These are phyloP conservation scores for Septoria petroselini DNA, from an alignment of 2,329 filamentous ascomycete species.

Conservation along the genomic window DNA sequence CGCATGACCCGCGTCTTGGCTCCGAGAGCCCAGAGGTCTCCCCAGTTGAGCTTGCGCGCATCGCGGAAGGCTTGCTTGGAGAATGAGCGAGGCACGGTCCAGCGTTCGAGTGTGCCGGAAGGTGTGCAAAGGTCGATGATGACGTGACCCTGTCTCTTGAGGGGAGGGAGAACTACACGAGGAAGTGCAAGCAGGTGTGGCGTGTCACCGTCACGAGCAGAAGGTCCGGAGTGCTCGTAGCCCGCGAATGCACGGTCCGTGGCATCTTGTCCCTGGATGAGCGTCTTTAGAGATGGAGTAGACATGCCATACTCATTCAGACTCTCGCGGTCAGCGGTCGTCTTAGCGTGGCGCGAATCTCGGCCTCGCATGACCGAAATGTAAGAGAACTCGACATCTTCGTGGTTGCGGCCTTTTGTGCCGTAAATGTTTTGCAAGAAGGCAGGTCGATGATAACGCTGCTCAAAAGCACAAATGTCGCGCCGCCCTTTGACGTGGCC, in stretches of 20 bases:
- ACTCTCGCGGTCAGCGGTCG: slow-evolving; percentile 9
- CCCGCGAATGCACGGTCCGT: slow-evolving; percentile 68
- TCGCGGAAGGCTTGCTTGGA: slow-evolving; percentile 83
- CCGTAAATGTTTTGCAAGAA: slow-evolving; percentile 77
- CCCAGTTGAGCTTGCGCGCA: slow-evolving; percentile 85
- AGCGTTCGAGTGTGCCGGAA: slow-evolving; percentile 79
- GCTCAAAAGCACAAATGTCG: slow-evolving; percentile 86
- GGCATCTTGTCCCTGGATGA: slow-evolving; percentile 53
- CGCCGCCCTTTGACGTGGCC: slow-evolving; percentile 72
- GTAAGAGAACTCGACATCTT: slow-evolving; percentile 89
- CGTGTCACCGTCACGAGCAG: slow-evolving; percentile 4
- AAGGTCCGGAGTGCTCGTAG: slow-evolving; percentile 52
- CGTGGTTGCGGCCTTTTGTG: slow-evolving; percentile 70
- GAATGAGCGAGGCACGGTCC: slow-evolving; percentile 83
- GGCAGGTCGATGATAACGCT: slow-evolving; percentile 78
- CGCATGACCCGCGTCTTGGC: slow-evolving; percentile 76
- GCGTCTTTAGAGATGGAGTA: neutral
- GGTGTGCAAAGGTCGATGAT: slow-evolving; percentile 90
- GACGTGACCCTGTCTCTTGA: slow-evolving; percentile 86
- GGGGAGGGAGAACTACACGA: slow-evolving; percentile 70
- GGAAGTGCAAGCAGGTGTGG: slow-evolving; percentile 65
- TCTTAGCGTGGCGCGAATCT: slow-evolving; percentile 47
- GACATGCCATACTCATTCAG: too few species aligned
- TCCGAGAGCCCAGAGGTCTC: slow-evolving; percentile 91
- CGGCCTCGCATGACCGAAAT: slow-evolving; percentile 77